Base-by-base conservation (phyloP, 1,284 basidiomycete species). In the Exsudoporus floridanus region DNA sequence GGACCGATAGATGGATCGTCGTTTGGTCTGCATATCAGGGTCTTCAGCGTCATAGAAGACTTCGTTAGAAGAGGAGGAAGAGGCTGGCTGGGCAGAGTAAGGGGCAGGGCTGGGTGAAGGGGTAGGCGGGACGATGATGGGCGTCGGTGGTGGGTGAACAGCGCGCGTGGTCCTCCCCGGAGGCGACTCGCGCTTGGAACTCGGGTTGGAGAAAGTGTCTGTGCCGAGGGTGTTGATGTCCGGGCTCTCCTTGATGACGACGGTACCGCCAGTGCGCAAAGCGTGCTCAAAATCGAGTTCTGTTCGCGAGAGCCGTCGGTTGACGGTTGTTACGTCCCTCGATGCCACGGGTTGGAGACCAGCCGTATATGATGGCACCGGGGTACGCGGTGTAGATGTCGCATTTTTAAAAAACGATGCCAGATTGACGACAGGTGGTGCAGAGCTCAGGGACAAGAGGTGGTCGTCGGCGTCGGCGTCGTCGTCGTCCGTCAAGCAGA, bases 1-100 rank as follows among this genome's bases (percentile, higher is more conserved):
- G n/a, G 88, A 86, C 54, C 92, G 80, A 69, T 92, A 93, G 74
- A 94, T 83, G 58, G 88, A 91, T 48, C 91, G 80, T 38, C 90
- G 82, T 69, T 90, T 89, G 19, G 82, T 81, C 61, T 85, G 81
- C 60, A 80, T 77, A 60, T 86, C 84, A 5, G 73, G 63, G 56
- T 86, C 84, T 57, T 86, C 84, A 33, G 78, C 75, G 69, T 88
- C 86, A 71, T 78, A 80, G 62, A 79, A 80, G 39, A 83, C 64
- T 56, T 88, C 85, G 59, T 77, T 74, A 27, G 77, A 77, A 18
- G 81, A 79, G 14, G 69, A 63, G 2, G 70, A 70, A 27, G 73
- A 67, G 47, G 74, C 70, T 33, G 62, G 66, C 13, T 57, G 65
- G n/a, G 65, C 60, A 67, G 72, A 58, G 63, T 60, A 63, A 57